phyloP scores from a whole-genome alignment of 2,329 filamentous ascomycete genomes.

The Fonsecaea erecta region DNA sequence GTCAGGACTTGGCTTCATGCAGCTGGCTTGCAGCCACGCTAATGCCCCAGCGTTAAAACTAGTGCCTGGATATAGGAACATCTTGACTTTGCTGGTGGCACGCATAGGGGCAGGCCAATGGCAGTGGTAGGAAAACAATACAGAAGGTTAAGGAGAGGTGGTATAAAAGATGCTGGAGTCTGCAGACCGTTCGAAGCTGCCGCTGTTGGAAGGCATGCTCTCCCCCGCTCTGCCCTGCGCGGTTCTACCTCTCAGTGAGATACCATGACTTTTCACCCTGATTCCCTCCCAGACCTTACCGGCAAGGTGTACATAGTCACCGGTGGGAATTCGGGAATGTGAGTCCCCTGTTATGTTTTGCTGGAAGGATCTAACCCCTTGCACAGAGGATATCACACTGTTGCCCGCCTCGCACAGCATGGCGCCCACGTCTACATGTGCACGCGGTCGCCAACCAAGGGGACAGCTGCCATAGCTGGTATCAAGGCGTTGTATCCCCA shows the following conservation, averaged over 20 bases:
- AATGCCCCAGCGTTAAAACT: neutral
- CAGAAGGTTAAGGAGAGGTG: neutral
- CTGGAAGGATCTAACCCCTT: neutral
- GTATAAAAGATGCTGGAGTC: neutral
- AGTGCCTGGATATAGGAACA: no score
- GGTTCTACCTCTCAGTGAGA: no score
- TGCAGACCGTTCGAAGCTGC: neutral
- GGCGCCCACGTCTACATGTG: conserved; percentile 52
- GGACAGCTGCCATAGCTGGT: conserved; percentile 43
- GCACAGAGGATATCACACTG: conserved; percentile 49
- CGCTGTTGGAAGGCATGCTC: neutral
- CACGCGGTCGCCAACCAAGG: conserved; percentile 45
- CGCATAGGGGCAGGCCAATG: neutral
- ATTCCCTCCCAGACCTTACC: conserved; percentile 43
- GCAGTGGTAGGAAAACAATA: neutral
- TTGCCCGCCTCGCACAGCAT: conserved; percentile 51
- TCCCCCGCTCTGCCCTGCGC: neutral
- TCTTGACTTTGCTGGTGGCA: neutral
- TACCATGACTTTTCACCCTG: conserved; percentile 26
- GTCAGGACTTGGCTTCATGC: conserved; percentile 7
- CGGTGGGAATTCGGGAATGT: conserved; percentile 41
- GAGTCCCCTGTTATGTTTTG: neutral
- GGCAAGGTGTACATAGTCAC: conserved; percentile 52
- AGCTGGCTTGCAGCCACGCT: conserved; percentile 12
- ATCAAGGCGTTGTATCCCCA: conserved; percentile 40